Base-by-base conservation (phyloP, 116 monocot species). In the Zostera marina region DNA sequence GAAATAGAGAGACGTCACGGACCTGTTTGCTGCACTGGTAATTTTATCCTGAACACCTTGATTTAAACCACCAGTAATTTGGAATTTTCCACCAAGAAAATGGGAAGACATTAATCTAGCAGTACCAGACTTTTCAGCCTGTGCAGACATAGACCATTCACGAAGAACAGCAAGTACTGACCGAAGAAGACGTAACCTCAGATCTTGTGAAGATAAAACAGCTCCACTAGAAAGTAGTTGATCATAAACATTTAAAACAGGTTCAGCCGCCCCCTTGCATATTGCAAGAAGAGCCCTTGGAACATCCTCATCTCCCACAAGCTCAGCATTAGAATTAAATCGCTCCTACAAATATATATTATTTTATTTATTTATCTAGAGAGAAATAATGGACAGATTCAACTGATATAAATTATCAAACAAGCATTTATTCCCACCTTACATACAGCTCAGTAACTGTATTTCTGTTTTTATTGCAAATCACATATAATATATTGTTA, bases 281-380 rank as follows among this genome's bases (percentile, higher is more conserved):
- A 83, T 81, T 22, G 70, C 81, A 72, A 98, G 80, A 72, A 98
- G 98, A 41, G 86, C 67, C 77, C 87, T 85, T 54, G 98, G 81
- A 70, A 90, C 75, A 69, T 98, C 91, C 32, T 98, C 98, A 47
- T 98, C 98, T 53, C 90, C 90, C 63, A 90, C 75, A 72, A 81
- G 64, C 63, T 90, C 91, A 39, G 71, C 55, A 40, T 87, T 81
- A 41, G 88, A 79, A 47, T 58, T 63, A 39, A 79, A 56, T 41
- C 81, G 71, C 41, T 98, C 98, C 89, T 96, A 49, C 32, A 15
- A 39, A 47, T 19, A 59, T 8, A 9, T 32, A 22, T 56, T 56
- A 32, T 56, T 38, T 32, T 8, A 32, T 11, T 24, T 32, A 32
- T 55, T 38, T 14, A 56, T 38, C 38, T 56, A 38, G 4, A 1